phyloP scores from a whole-genome alignment of 2,329 filamentous ascomycete species.

The Cordyceps cicadae region DNA sequence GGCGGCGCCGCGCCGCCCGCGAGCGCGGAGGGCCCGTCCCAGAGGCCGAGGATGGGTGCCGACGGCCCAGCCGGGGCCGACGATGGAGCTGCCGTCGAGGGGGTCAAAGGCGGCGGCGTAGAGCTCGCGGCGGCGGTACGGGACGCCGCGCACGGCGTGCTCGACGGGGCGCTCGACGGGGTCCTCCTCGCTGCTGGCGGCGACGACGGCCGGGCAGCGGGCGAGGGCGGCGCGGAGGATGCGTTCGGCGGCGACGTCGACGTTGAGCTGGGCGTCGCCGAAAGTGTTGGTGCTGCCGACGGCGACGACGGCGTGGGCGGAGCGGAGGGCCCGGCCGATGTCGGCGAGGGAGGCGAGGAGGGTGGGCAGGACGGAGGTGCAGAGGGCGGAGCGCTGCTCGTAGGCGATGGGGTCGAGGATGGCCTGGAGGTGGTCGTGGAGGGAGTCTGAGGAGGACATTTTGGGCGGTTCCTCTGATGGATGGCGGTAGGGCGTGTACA shows the following conservation, averaged over 20 bases:
- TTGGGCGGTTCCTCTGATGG: not conserved
- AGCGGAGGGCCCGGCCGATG: conserved; percentile 37
- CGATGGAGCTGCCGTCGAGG: conserved; percentile 54
- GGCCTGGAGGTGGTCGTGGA: conserved; percentile 15
- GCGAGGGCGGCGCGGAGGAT: conserved; percentile 37
- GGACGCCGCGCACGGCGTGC: conserved; percentile 10
- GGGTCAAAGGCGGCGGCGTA: conserved; percentile 50
- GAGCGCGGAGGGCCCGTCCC: conserved; percentile 42
- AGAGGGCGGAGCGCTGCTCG: conserved; percentile 24
- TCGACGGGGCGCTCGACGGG: conserved; percentile 37
- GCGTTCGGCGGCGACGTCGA: conserved; percentile 45
- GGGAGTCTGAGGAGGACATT: not conserved
- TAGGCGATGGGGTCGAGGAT: conserved; percentile 18
- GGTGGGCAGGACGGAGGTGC: conserved; percentile 38
- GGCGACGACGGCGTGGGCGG: conserved; percentile 36
- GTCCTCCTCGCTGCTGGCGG: conserved; percentile 54
- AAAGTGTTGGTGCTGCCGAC: conserved; percentile 47
- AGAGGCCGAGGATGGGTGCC: conserved; percentile 52
- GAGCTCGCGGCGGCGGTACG: not conserved
- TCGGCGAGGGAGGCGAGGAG: conserved; percentile 37
- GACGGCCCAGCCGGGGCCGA: conserved; percentile 49
- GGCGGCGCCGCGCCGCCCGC: no score
- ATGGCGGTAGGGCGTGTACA: not conserved
- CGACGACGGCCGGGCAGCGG: conserved; percentile 35
- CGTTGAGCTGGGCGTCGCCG: conserved; percentile 52